Evolutionary conservation across 2,329 filamentous ascomycete species (phyloP).

Genomic region (Trichoderma sp.): DNA sequence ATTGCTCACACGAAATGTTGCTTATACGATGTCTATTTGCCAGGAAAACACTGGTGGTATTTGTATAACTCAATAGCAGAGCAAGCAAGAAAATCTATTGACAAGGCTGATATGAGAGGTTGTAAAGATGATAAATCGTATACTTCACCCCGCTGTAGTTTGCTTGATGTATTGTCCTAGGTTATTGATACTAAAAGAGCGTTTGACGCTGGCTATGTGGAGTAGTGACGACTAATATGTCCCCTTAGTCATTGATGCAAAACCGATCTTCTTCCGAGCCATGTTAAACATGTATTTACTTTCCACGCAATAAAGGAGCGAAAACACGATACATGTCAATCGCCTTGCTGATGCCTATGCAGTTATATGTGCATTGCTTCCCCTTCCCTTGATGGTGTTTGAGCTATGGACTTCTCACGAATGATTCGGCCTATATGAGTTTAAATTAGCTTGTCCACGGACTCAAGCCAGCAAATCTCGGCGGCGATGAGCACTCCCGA

Average conservation of each 20-base stretch:
- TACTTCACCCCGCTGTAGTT: neutral
- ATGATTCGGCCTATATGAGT: neutral
- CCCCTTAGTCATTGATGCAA: neutral
- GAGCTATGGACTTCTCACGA: neutral
- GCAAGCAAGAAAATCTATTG: neutral
- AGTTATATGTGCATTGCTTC: neutral
- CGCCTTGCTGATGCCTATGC: neutral
- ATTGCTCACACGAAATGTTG: no score
- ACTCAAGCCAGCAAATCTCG: neutral
- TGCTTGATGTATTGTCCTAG: neutral
- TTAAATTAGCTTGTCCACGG: neutral
- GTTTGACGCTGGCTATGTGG: neutral
- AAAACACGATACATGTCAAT: neutral
- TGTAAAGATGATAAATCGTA: neutral
- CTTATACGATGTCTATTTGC: no score
- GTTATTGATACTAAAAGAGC: neutral
- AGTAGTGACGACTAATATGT: neutral
- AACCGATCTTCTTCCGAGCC: neutral
- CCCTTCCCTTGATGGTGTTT: neutral
- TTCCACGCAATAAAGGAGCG: neutral
- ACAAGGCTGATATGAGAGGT: neutral
- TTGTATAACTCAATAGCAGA: neutral
- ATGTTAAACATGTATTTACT: neutral
- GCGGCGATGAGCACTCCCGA: neutral
- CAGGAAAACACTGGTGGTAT: no score